Conservation (phyloP, 192 early-diverging fungal genomes). For the Lunasporangiospora selenospora region DNA sequence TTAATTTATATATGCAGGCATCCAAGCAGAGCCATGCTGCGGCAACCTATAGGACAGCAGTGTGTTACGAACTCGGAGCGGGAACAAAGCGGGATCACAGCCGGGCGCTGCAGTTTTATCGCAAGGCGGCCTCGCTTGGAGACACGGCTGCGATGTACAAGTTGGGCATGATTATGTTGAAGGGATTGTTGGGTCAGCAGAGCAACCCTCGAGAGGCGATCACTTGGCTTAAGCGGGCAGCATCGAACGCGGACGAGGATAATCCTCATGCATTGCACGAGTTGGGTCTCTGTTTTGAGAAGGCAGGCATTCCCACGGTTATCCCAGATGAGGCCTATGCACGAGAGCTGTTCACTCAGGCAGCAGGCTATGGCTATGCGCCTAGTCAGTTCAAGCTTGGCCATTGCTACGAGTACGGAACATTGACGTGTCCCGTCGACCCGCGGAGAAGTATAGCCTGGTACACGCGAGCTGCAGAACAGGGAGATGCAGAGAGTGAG, state of each 20-base stretch:
- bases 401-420: slow-evolving; percentile 88
- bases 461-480: slow-evolving; percentile 90
- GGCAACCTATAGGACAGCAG: slow-evolving; percentile 89
- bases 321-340: slow-evolving; percentile 82
- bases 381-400: slow-evolving; percentile 92
- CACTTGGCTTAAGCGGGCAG: slow-evolving; percentile 67
- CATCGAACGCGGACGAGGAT: slow-evolving; percentile 47
- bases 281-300: slow-evolving; percentile 87
- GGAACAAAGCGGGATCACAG: slow-evolving; percentile 83
- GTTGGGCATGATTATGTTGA: slow-evolving; percentile 87
- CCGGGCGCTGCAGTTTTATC: slow-evolving; percentile 85
- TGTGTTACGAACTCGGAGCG: slow-evolving; percentile 91
- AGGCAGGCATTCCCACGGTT: slow-evolving; percentile 63
- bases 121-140: slow-evolving; percentile 86
- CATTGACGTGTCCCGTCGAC: slow-evolving; percentile 79
- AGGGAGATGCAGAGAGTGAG: slow-evolving; percentile 85
- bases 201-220: slow-evolving; percentile 86
- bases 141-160: slow-evolving; percentile 98
- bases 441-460: slow-evolving; percentile 87
- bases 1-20: slow-evolving; percentile 85
- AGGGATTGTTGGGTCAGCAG: slow-evolving; percentile 73
- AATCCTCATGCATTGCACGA: slow-evolving; percentile 79
- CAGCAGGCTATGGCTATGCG: slow-evolving; percentile 88
- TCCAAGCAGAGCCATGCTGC: slow-evolving; percentile 88
- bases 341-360: slow-evolving; percentile 85